phyloP scores from a whole-genome alignment of 2,329 filamentous ascomycete genomes.

The Paecilomyces sp. region DNA sequence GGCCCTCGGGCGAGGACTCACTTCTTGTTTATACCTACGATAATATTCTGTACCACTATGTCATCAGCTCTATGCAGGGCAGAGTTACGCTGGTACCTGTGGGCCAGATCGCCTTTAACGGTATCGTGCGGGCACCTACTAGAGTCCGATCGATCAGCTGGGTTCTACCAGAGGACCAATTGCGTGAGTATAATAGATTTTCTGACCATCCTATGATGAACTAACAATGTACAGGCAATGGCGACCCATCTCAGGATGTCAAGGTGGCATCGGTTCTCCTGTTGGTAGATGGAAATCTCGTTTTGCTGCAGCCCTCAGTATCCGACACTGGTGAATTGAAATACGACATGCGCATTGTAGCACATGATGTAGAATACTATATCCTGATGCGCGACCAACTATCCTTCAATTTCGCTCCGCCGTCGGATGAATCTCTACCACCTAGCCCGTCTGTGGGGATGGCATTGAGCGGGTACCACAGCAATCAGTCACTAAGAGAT shows the following conservation, averaged over 20 bases:
- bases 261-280: slow-evolving; percentile 89
- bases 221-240: slow-evolving; percentile 50
- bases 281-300: slow-evolving; percentile 94
- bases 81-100: slow-evolving; percentile 78
- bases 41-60: slow-evolving; percentile 89
- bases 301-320: slow-evolving; percentile 78
- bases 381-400: slow-evolving; percentile 82
- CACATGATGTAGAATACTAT: slow-evolving; percentile 94
- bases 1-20: slow-evolving; percentile 86
- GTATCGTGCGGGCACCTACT: slow-evolving; percentile 88
- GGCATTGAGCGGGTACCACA: slow-evolving; percentile 37
- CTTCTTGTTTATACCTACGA: slow-evolving; percentile 95
- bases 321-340: slow-evolving; percentile 80
- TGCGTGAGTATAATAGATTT: slow-evolving; percentile 46
- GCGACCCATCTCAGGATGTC: slow-evolving; percentile 93
- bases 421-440: slow-evolving; percentile 41
- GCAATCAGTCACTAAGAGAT: slow-evolving; percentile 60
- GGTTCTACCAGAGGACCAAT: slow-evolving; percentile 86
- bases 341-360: slow-evolving; percentile 96
- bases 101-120: slow-evolving; percentile 96
- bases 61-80: slow-evolving; percentile 66
- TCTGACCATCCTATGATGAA: not conserved
- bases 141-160: slow-evolving; percentile 90
- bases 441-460: slow-evolving; percentile 43
- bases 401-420: slow-evolving; percentile 40